These are phyloP conservation scores for Trichoderma reesei DNA, from an alignment of 495 filamentous ascomycete species.

Conservation along the genomic window DNA sequence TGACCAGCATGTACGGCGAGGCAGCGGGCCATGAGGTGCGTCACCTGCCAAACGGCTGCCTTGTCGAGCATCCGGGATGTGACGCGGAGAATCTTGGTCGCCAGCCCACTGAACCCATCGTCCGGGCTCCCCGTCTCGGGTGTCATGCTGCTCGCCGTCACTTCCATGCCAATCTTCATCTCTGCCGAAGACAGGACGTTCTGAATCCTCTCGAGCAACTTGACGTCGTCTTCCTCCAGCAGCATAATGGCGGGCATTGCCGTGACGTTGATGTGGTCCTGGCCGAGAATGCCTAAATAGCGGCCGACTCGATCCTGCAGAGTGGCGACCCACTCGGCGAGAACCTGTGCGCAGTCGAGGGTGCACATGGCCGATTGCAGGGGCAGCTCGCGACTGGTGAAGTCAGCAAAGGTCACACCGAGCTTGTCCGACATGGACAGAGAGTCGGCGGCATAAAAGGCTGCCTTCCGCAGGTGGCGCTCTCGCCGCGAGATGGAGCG, in stretches of 20 bases:
- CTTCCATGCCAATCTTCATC: slow-evolving; percentile 60
- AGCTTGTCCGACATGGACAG: slow-evolving; percentile 82
- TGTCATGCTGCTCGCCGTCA: slow-evolving; percentile 34
- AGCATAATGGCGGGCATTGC: slow-evolving; percentile 80
- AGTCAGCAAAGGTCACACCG: slow-evolving; percentile 77
- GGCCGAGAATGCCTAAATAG: slow-evolving; percentile 78
- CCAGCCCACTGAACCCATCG: slow-evolving; percentile 61
- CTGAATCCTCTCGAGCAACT: slow-evolving; percentile 75
- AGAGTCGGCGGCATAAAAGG: slow-evolving; percentile 89
- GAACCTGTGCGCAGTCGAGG: slow-evolving; percentile 93
- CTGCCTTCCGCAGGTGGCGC: slow-evolving; percentile 83
- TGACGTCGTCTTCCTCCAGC: slow-evolving; percentile 84
- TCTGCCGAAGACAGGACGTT: slow-evolving; percentile 72
- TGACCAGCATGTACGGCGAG: slow-evolving; percentile 78
- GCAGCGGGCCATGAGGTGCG: slow-evolving; percentile 77
- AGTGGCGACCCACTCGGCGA: slow-evolving; percentile 92
- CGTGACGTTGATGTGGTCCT: slow-evolving; percentile 64
- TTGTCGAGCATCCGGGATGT: slow-evolving; percentile 86
- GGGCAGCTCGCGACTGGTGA: slow-evolving; percentile 81
- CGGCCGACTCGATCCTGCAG: slow-evolving; percentile 90
- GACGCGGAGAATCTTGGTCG: slow-evolving; percentile 75
- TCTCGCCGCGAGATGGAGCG: slow-evolving; percentile 48
- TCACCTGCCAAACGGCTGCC: slow-evolving; percentile 92
- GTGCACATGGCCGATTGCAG: slow-evolving; percentile 87
- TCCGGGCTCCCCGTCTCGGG: slow-evolving; percentile 46